Evolutionary conservation across 2,329 filamentous ascomycete species (phyloP), one percentile per base, ranked within the genome.

Genomic region (Arthrobotrys sinensis): DNA sequence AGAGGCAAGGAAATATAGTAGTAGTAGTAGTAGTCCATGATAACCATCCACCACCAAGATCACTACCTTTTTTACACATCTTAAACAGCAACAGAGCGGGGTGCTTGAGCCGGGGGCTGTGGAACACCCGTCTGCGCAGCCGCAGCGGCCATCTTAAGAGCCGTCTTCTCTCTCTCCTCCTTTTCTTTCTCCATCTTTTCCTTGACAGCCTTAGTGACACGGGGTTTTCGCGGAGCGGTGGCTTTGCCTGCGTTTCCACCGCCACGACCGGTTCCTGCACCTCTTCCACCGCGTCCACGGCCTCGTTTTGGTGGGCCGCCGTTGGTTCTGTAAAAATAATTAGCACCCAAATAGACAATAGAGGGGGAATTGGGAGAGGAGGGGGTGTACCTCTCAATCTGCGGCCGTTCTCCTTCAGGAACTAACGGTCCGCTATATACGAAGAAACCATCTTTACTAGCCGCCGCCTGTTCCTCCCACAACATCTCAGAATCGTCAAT

Each of bases 381-480:
- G 10, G 36, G 21, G 6, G 16, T 28, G 36, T 85, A 90, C 89
- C 88, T 87, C 83, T 91, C 90, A 62, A 90, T 86, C 69, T 88
- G 85, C 46, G 89, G 87, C 85, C 96, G 95, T 85, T 97, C 92
- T 21, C 91, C 92, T 84, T 97, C 94, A 4, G 92, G 92, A 21
- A 98, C 89, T 55, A 99, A 86, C 7, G 95, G 95, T 2, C 96
- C 96, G 78, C 93, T 96, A 85, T 97, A 99, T 0, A 99, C 96
- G 83, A 98, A 99, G 86, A 98, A 99, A 0, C 96, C 96, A 83
- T 98, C 96, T 81, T 95, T 93, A 81, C 93, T 95, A 55, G 96
- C 94, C 3, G 95, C 94, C 5, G 95, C 95, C 83, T 97, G 93
- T 82, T 97, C 93, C 85, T 98, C 93, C 95, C 95, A 98, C 0